Percentiles rank a stretch among this genome's conserved stretches.
phyloP scores from a whole-genome alignment of 352 stramenopile genomes.

The Phytophthora tentaculata region DNA sequence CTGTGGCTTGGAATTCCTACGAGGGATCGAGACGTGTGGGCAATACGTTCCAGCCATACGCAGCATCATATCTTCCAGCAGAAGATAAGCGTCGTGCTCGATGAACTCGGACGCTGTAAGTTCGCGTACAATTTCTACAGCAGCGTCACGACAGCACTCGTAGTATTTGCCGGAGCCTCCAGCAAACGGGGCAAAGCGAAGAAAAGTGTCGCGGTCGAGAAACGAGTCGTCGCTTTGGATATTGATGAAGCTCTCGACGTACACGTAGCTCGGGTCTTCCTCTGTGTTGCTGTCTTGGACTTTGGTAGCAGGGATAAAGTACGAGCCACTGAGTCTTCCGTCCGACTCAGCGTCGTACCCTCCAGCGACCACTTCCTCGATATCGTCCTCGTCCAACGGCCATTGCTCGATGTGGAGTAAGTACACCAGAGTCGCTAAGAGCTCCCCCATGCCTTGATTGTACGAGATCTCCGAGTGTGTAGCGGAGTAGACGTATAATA shows the following conservation, averaged over 20 bases:
- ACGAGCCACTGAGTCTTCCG: slow-evolving; percentile 21
- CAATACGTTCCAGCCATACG: slow-evolving; percentile 80
- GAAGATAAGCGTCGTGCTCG: slow-evolving; percentile 71
- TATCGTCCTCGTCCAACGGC: slow-evolving; percentile 27
- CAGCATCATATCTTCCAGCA: slow-evolving; percentile 77
- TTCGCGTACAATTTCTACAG: slow-evolving; percentile 56
- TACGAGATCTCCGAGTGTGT: slow-evolving; percentile 76
- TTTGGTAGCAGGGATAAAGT: slow-evolving; percentile 30
- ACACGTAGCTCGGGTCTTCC: slow-evolving; percentile 73
- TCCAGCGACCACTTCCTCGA: slow-evolving; percentile 24
- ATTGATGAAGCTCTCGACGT: slow-evolving; percentile 74
- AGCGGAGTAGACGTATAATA: slow-evolving; percentile 75
- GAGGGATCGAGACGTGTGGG: slow-evolving; percentile 32
- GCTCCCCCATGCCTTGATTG: slow-evolving; percentile 82
- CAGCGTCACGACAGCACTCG: slow-evolving; percentile 70
- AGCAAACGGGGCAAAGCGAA: slow-evolving; percentile 54
- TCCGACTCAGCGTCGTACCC: slow-evolving; percentile 15
- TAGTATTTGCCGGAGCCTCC: slow-evolving; percentile 50
- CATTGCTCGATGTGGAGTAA: slow-evolving; percentile 76
- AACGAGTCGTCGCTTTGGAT: slow-evolving; percentile 53
- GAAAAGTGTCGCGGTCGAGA: slow-evolving; percentile 49
- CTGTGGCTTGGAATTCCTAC: slow-evolving; percentile 19
- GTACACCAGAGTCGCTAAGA: slow-evolving; percentile 79
- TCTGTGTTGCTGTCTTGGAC: slow-evolving; percentile 27
- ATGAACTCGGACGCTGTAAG: slow-evolving; percentile 54